These are phyloP conservation scores for Candolleomyces efflorescens DNA, from an alignment of 768 basidiomycete species.

Conservation along the genomic window DNA sequence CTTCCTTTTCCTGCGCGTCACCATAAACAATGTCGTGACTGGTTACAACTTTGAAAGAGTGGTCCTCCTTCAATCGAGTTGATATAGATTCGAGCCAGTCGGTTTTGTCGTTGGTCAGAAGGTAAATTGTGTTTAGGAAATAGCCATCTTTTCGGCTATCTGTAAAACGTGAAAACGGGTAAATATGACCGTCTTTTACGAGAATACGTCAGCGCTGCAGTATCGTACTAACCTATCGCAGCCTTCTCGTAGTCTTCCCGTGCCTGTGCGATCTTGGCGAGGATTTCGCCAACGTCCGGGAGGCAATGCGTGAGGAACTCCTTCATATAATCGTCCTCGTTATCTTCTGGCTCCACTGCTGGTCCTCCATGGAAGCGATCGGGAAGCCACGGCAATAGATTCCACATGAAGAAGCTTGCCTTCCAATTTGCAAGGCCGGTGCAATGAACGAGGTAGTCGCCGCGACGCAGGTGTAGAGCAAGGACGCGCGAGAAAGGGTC, in stretches of 20 bases:
- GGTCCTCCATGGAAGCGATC: slow-evolving; percentile 40
- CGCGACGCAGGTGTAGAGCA: slow-evolving; percentile 48
- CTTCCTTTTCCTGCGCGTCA: slow-evolving; percentile 42
- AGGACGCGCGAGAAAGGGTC: slow-evolving; percentile 41
- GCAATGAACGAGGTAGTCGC: slow-evolving; percentile 44
- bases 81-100: slow-evolving; percentile 42
- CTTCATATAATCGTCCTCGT: slow-evolving; percentile 35
- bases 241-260: slow-evolving; percentile 29
- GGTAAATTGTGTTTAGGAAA: slow-evolving; percentile 41
- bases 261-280: slow-evolving; percentile 36
- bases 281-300: slow-evolving; percentile 37
- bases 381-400: slow-evolving; percentile 38
- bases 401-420: slow-evolving; percentile 47
- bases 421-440: slow-evolving; percentile 35
- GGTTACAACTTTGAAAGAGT: slow-evolving; percentile 45
- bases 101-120: slow-evolving; percentile 47
- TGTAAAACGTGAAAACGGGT: background rate
- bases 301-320: slow-evolving; percentile 43
- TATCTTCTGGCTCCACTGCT: slow-evolving; percentile 27
- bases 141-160: slow-evolving; percentile 16
- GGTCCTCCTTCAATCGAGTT: slow-evolving; percentile 29
- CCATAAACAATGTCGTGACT: slow-evolving; percentile 38
- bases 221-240: slow-evolving; percentile 5
- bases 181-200: too few relatives aligned
- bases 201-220: background rate